These are phyloP conservation scores for Aureobasidium sp. DNA, from an alignment of 2,329 filamentous ascomycete species.

Conservation along the genomic window DNA sequence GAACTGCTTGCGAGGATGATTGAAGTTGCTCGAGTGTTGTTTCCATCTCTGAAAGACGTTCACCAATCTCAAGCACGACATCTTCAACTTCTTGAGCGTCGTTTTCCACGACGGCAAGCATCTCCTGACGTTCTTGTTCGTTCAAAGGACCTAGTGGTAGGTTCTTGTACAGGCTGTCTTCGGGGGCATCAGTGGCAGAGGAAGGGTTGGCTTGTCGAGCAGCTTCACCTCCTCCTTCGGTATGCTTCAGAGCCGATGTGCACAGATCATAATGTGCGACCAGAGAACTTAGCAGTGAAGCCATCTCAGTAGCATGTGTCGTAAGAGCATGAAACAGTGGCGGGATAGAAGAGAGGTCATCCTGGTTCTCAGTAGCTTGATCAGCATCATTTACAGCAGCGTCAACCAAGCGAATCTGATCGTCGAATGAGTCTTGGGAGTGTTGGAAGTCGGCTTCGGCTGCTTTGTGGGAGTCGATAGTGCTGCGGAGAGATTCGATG, in stretches of 20 bases:
- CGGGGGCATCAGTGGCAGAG: conserved; percentile 46
- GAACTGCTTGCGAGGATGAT: conserved; percentile 53
- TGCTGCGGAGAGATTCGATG: conserved; percentile 59
- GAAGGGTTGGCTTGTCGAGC: conserved; percentile 30
- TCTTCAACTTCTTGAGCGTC: conserved; percentile 59
- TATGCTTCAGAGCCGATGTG: conserved; percentile 82
- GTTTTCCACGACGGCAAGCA: conserved; percentile 70
- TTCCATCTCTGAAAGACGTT: conserved; percentile 72
- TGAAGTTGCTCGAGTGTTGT: conserved; percentile 57
- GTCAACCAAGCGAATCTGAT: conserved; percentile 16
- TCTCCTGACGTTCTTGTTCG: conserved; percentile 68
- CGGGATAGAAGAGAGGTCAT: conserved; percentile 34
- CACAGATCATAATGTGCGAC: conserved; percentile 89
- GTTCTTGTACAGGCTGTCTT: conserved; percentile 54
- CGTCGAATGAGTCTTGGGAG: conserved; percentile 61
- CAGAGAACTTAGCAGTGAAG: conserved; percentile 68
- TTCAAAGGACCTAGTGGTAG: conserved; percentile 55
- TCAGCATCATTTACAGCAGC: conserved; percentile 15
- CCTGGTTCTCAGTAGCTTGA: conserved; percentile 27
- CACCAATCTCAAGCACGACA: conserved; percentile 61
- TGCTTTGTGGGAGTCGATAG: conserved; percentile 64
- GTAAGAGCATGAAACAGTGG: conserved; percentile 51
- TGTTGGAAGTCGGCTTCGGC: conserved; percentile 51
- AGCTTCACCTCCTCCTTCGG: conserved; percentile 54
- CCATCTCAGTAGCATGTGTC: conserved; percentile 73